A percentile compares a stretch with the other conserved stretches of the same genome.
These are phyloP conservation scores for Kandelia obovata DNA, from an alignment of 345 rosid genomes.

Conservation along the genomic window DNA sequence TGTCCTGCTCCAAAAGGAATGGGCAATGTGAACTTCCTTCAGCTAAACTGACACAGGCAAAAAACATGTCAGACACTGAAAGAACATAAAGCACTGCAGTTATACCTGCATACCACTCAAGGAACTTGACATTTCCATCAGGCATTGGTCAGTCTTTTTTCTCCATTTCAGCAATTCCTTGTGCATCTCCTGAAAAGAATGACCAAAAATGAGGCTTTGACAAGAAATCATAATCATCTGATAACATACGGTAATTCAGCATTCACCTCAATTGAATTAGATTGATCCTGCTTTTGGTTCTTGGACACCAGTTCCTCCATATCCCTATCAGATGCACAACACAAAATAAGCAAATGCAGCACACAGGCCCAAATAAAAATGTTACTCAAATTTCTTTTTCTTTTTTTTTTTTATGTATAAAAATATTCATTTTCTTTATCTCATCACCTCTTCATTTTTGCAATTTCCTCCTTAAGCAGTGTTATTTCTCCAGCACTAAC, in stretches of 20 bases:
- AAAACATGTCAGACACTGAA: background rate
- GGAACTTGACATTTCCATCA: conserved; percentile 60
- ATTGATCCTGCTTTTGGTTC: conserved; percentile 46
- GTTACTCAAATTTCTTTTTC: background rate
- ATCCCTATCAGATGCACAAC: conserved; percentile 36
- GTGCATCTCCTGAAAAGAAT: conserved; percentile 41
- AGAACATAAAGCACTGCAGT: conserved; percentile 5
- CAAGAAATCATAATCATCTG: background rate
- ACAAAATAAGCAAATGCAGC: background rate
- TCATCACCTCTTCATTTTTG: conserved; percentile 44
- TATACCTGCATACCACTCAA: conserved; percentile 69
- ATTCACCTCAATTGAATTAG: conserved; percentile 53
- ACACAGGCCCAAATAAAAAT: background rate
- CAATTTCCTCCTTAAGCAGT: conserved; percentile 55
- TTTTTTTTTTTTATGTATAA: background rate
- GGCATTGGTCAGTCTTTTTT: conserved; percentile 51
- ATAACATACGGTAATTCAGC: conserved; percentile 14
- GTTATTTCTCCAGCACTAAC: conserved; percentile 36
- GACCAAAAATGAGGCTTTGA: background rate
- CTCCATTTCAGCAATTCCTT: conserved; percentile 61
- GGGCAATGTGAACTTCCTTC: background rate
- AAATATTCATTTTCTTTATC: background rate
- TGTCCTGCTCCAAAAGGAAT: conserved; percentile 37
- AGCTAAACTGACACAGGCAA: background rate
- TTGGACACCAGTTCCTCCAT: conserved; percentile 45